A percentile compares a stretch with the other conserved stretches of the same genome.
These are phyloP conservation scores for Conoideocrella luteorostrata DNA, from an alignment of 2,329 filamentous ascomycete genomes.

Conservation along the genomic window DNA sequence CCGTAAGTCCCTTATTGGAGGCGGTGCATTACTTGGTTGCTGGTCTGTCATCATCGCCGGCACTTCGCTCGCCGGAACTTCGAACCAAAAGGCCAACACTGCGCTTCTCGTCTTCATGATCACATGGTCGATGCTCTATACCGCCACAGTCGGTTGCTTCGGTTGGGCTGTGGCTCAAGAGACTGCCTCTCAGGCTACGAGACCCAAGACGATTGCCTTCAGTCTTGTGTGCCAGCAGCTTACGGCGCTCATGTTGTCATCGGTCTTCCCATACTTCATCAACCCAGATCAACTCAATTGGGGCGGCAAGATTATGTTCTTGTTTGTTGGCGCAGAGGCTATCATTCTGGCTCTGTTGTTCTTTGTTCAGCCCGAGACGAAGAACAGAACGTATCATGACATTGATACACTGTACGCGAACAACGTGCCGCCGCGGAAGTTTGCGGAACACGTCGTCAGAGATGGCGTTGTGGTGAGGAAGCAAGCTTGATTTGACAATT, in stretches of 20 bases:
- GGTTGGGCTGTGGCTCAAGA: constrained; percentile 23
- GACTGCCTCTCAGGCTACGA: constrained; percentile 19
- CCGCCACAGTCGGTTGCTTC: constrained; percentile 21
- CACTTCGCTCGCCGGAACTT: background rate
- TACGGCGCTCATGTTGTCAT: constrained; percentile 28
- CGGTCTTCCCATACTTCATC: constrained; percentile 30
- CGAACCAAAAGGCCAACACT: constrained; percentile 18
- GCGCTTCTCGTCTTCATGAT: constrained; percentile 22
- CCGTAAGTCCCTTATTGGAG: constrained; percentile 19
- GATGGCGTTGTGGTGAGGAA: background rate
- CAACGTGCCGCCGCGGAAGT: background rate
- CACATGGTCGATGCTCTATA: constrained; percentile 24
- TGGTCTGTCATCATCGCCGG: background rate
- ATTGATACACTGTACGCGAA: constrained; percentile 22
- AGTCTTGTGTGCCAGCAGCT: constrained; percentile 25
- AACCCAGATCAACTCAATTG: constrained; percentile 31
- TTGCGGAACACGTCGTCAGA: background rate
- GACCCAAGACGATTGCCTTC: constrained; percentile 23
- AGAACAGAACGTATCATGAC: constrained; percentile 29
- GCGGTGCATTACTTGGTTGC: constrained; percentile 12
- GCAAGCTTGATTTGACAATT: too few relatives aligned
- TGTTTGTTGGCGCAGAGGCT: constrained; percentile 28
- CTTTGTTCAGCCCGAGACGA: constrained; percentile 31
- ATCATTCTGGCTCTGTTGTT: constrained; percentile 24
- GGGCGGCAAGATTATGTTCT: constrained; percentile 31